phyloP scores from a whole-genome alignment of 108 stramenopile species.

The Stephanodiscus triporus region DNA sequence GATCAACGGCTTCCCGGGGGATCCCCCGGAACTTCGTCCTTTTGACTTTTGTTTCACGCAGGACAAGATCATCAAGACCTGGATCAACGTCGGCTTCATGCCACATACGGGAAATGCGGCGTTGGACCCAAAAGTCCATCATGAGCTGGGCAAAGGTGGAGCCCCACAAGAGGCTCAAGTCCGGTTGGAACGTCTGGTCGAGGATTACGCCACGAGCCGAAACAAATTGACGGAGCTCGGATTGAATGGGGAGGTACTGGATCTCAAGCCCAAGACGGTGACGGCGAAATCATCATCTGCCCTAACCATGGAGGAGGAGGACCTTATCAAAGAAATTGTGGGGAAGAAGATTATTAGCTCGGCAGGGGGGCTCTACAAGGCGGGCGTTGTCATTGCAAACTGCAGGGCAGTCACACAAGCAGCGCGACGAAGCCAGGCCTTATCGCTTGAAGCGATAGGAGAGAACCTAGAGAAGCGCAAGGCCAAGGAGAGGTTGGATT shows the following conservation, averaged over 20 bases:
- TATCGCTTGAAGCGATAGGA: too few relatives aligned
- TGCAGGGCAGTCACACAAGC: neutral
- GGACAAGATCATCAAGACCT: constrained; percentile 1
- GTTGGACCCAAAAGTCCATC: too few relatives aligned
- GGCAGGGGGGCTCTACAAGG: neutral
- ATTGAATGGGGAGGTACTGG: constrained; percentile 13
- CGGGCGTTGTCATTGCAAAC: neutral
- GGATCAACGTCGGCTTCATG: constrained; percentile 12
- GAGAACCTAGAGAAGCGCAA: too few relatives aligned
- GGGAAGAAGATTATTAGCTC: neutral
- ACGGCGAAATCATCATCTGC: neutral
- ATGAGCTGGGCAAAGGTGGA: constrained; percentile 6
- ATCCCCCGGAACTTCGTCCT: constrained; percentile 1
- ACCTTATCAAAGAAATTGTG: neutral
- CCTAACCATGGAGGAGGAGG: neutral
- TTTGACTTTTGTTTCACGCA: constrained; percentile 8
- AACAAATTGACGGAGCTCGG: neutral
- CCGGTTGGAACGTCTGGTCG: neutral
- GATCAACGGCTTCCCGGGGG: constrained; percentile 4
- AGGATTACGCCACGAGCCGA: constrained; percentile 2
- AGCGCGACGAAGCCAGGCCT: neutral
- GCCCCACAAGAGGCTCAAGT: neutral
- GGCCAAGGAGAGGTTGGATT: neutral
- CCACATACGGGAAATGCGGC: too few relatives aligned
- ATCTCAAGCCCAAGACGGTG: neutral